Evolutionary conservation across 2,329 filamentous ascomycete species (phyloP).

Genomic region (Talaromyces sp.): DNA sequence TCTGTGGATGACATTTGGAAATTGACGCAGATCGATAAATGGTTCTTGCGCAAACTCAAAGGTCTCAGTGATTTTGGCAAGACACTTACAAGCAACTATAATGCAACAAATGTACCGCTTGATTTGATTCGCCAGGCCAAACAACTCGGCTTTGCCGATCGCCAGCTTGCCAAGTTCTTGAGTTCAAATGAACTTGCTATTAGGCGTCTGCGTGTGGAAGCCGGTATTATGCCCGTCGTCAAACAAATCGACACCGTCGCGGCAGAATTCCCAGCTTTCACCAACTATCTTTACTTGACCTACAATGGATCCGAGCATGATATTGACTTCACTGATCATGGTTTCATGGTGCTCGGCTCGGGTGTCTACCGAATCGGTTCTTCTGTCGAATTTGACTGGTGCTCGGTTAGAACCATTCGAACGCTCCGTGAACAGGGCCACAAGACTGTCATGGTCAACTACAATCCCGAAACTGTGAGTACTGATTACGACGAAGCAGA

Average conservation of each 20-base stretch:
- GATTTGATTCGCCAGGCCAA: constrained; percentile 77
- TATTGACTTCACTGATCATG: constrained; percentile 77
- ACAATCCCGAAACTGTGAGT: constrained; percentile 82
- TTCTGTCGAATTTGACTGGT: constrained; percentile 99
- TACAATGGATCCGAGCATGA: constrained; percentile 90
- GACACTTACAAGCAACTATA: constrained; percentile 61
- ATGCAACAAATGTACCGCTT: constrained; percentile 59
- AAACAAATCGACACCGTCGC: constrained; percentile 99
- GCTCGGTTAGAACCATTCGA: constrained; percentile 87
- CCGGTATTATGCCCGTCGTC: constrained; percentile 79
- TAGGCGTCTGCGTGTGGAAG: constrained; percentile 75
- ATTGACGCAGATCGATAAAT: constrained; percentile 97
- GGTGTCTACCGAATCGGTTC: constrained; percentile 97
- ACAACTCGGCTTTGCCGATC: constrained; percentile 88
- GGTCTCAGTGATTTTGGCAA: constrained; percentile 84
- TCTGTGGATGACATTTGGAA: constrained; percentile 97
- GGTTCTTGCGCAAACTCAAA: constrained; percentile 93
- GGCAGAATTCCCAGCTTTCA: constrained; percentile 88
- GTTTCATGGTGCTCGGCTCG: constrained; percentile 92
- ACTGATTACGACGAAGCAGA: constrained; percentile 96
- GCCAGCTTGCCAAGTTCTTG: constrained; percentile 90
- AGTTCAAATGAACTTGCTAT: constrained; percentile 91
- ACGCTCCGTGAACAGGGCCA: constrained; percentile 77
- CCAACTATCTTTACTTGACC: constrained; percentile 94
- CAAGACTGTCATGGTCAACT: constrained; percentile 97